Percentiles rank a stretch among this genome's conserved stretches.
Evolutionary conservation across 352 stramenopile species (phyloP).

Genomic region (Aphanomyces cochlioides): DNA sequence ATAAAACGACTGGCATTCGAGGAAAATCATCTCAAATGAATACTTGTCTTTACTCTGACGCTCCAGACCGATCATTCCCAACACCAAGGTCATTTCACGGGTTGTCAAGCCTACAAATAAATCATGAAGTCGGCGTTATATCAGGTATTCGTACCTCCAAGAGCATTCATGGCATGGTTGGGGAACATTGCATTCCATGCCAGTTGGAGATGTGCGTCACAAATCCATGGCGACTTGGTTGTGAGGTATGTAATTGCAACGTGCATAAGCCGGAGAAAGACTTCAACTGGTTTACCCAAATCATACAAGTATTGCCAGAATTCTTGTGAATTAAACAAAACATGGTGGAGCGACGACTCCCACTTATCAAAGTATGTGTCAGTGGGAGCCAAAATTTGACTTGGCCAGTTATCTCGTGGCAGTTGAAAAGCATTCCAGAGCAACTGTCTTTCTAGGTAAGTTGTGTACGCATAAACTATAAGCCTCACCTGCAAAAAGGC

Average conservation of each 20-base stretch:
- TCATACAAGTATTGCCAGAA: slow-evolving; percentile 69
- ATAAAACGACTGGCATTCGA: slow-evolving; percentile 73
- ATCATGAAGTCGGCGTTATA: not conserved
- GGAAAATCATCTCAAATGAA: slow-evolving; percentile 83
- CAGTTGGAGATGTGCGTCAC: slow-evolving; percentile 42
- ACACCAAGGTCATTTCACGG: slow-evolving; percentile 66
- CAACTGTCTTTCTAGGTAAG: slow-evolving; percentile 34
- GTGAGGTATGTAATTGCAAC: slow-evolving; percentile 51
- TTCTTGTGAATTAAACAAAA: slow-evolving; percentile 41
- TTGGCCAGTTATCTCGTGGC: slow-evolving; percentile 30
- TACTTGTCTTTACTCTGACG: slow-evolving; percentile 58
- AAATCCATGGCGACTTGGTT: slow-evolving; percentile 40
- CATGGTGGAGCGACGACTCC: slow-evolving; percentile 40
- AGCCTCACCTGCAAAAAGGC: slow-evolving; percentile 35
- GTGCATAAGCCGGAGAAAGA: slow-evolving; percentile 60
- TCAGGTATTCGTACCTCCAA: slow-evolving; percentile 39
- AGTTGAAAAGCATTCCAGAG: slow-evolving; percentile 45
- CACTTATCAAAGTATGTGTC: slow-evolving; percentile 43
- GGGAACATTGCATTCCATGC: slow-evolving; percentile 62
- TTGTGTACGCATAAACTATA: not conserved
- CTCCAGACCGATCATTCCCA: slow-evolving; percentile 77
- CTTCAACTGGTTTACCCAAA: slow-evolving; percentile 57
- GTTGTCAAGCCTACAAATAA: slow-evolving; percentile 36
- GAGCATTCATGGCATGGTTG: slow-evolving; percentile 65
- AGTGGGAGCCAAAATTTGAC: slow-evolving; percentile 24